These are phyloP conservation scores for Daldinia caldariorum DNA, from an alignment of 495 filamentous ascomycete genomes.

Conservation along the genomic window DNA sequence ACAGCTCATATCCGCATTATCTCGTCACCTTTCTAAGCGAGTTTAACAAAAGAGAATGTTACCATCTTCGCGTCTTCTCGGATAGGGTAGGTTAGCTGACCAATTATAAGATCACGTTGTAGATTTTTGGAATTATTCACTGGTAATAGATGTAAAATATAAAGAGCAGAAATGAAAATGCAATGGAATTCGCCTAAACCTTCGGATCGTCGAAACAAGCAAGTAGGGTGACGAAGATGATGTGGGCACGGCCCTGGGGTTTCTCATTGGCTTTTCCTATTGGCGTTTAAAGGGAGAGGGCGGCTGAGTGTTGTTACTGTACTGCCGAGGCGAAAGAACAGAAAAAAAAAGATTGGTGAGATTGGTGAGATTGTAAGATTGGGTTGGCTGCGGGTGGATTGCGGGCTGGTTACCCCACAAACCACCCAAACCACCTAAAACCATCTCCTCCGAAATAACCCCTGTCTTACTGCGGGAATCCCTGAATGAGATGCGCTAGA, in stretches of 20 bases:
- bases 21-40: background rate
- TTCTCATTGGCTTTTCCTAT: constrained; percentile 28
- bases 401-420: constrained; percentile 39
- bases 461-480: constrained; percentile 31
- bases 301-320: constrained; percentile 34
- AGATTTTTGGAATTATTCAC: constrained; percentile 12
- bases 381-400: constrained; percentile 24
- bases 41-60: background rate
- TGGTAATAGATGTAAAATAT: constrained; percentile 6
- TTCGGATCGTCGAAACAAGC: constrained; percentile 45
- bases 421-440: constrained; percentile 13
- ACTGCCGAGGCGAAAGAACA: constrained; percentile 13
- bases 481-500: constrained; percentile 21
- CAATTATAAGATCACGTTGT: constrained; percentile 19
- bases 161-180: constrained; percentile 20
- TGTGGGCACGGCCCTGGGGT: constrained; percentile 24
- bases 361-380: constrained; percentile 41
- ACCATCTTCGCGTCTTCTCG: constrained; percentile 15
- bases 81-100: constrained; percentile 9
- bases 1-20: background rate
- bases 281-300: constrained; percentile 24
- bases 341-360: background rate
- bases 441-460: constrained; percentile 20
- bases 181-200: constrained; percentile 39
- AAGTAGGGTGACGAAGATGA: constrained; percentile 38